Conservation (phyloP, 2,329 filamentous ascomycete species). For the Paracamarosporium sp. region DNA sequence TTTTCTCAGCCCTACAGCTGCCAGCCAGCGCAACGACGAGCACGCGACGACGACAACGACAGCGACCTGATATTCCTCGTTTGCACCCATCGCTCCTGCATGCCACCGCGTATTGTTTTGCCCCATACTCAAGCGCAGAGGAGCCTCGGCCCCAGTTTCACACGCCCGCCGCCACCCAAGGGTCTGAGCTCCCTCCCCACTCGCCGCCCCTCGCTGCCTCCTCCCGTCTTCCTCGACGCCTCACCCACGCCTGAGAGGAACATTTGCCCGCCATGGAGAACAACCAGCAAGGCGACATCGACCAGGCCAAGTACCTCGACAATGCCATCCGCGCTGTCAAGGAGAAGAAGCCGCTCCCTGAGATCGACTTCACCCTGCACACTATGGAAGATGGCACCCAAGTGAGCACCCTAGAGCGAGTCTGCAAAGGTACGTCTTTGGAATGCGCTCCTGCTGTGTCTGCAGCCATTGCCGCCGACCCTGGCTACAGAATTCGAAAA, state of each 20-base stretch:
- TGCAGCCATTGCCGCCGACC: background rate
- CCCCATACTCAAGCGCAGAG: conserved; percentile 21
- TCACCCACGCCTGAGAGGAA: conserved; percentile 22
- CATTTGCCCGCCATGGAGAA: conserved; percentile 43
- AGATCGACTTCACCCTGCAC: conserved; percentile 98
- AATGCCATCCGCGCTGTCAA: conserved; percentile 90
- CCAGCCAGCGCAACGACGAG: conserved; percentile 27
- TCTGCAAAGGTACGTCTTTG: conserved; percentile 84
- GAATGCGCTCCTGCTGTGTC: background rate
- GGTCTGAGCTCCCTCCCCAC: conserved; percentile 38
- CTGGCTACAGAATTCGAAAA: conserved; percentile 15
- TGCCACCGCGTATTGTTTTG: conserved; percentile 23
- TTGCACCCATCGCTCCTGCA: conserved; percentile 3
- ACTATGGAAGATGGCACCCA: conserved; percentile 97
- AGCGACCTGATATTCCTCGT: conserved; percentile 2
- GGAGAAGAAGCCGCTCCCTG: conserved; percentile 93
- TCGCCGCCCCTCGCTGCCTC: conserved; percentile 39
- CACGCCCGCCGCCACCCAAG: conserved; percentile 37
- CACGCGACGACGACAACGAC: conserved; percentile 38
- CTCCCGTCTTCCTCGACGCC: conserved; percentile 26
- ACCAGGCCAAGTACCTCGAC: conserved; percentile 66
- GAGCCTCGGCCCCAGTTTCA: conserved; percentile 40
- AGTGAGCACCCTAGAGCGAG: conserved; percentile 93
- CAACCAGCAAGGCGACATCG: conserved; percentile 36
- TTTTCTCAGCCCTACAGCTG: conserved; percentile 31